Evolutionary conservation across 768 basidiomycete genomes (phyloP).

Genomic region (Lactarius hatsudake): DNA sequence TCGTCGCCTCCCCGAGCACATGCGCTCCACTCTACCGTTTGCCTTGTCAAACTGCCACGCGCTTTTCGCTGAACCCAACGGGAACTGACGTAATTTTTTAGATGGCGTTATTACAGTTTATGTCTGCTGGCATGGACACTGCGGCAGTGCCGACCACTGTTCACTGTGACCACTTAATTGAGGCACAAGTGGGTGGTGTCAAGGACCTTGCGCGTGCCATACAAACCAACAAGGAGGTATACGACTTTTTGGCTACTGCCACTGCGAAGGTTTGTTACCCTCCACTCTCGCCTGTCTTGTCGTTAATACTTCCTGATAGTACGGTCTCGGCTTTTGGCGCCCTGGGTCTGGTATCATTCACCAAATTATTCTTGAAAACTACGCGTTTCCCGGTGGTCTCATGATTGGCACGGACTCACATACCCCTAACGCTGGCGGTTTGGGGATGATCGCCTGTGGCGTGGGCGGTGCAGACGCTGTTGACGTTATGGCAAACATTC

Average conservation of each 20-base stretch:
- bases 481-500: conserved; percentile 96
- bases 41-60: background rate
- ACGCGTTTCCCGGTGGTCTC: conserved; percentile 97
- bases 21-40: background rate
- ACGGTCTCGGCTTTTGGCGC: conserved; percentile 99
- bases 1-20: background rate
- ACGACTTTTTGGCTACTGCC: conserved; percentile 97
- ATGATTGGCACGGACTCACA: conserved; percentile 99
- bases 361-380: conserved; percentile 99
- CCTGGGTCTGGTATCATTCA: conserved; percentile 99
- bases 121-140: conserved; percentile 98
- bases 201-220: conserved; percentile 93
- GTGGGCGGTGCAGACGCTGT: conserved; percentile 99
- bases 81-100: conserved; percentile 36
- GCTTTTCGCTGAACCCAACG: background rate
- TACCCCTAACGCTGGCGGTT: conserved; percentile 98
- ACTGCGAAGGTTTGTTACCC: conserved; percentile 71
- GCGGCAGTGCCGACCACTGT: conserved; percentile 98
- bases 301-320: conserved; percentile 43
- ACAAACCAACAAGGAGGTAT: conserved; percentile 96
- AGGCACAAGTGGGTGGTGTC: conserved; percentile 91
- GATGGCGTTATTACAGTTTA: conserved; percentile 99
- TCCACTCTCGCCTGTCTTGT: background rate
- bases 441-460: conserved; percentile 99
- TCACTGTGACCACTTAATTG: conserved; percentile 98